These are phyloP conservation scores for Zelopaecilomyces penicillatus DNA, from an alignment of 2,329 filamentous ascomycete genomes.

Conservation along the genomic window DNA sequence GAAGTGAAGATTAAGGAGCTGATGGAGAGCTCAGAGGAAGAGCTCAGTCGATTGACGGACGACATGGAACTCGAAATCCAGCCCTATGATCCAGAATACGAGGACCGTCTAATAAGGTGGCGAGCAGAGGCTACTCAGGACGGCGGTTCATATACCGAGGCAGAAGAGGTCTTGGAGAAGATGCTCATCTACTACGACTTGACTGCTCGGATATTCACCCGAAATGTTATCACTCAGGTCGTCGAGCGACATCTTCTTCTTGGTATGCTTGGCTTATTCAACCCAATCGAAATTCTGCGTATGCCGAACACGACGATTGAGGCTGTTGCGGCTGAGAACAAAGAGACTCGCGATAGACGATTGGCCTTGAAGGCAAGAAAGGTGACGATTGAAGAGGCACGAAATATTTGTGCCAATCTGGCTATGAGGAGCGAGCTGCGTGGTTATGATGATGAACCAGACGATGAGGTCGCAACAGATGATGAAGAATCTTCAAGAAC, in stretches of 20 bases:
- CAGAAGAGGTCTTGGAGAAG: slow-evolving; percentile 46
- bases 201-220: slow-evolving; percentile 42
- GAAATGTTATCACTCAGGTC: slow-evolving; percentile 45
- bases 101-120: slow-evolving; percentile 41
- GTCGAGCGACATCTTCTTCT: slow-evolving; percentile 43
- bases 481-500: slow-evolving; percentile 19
- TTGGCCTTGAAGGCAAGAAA: slow-evolving; percentile 39
- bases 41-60: slow-evolving; percentile 37
- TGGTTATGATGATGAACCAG: slow-evolving; percentile 27
- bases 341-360: slow-evolving; percentile 42
- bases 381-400: slow-evolving; percentile 42
- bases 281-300: slow-evolving; percentile 41
- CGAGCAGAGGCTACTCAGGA: slow-evolving; percentile 33
- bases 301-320: slow-evolving; percentile 38
- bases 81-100: slow-evolving; percentile 45
- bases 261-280: slow-evolving; percentile 44
- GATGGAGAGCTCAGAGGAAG: slow-evolving; percentile 37
- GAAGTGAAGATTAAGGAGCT: slow-evolving; percentile 40
- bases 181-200: slow-evolving; percentile 49
- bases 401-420: slow-evolving; percentile 39
- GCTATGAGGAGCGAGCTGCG: slow-evolving; percentile 45
- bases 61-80: slow-evolving; percentile 46
- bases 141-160: slow-evolving; percentile 39
- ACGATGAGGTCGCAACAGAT: slow-evolving; percentile 19
- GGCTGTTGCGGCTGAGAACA: slow-evolving; percentile 44